These are phyloP conservation scores for Phaffomyces opuntiae DNA, from an alignment of 805 yeast species.

Conservation along the genomic window DNA sequence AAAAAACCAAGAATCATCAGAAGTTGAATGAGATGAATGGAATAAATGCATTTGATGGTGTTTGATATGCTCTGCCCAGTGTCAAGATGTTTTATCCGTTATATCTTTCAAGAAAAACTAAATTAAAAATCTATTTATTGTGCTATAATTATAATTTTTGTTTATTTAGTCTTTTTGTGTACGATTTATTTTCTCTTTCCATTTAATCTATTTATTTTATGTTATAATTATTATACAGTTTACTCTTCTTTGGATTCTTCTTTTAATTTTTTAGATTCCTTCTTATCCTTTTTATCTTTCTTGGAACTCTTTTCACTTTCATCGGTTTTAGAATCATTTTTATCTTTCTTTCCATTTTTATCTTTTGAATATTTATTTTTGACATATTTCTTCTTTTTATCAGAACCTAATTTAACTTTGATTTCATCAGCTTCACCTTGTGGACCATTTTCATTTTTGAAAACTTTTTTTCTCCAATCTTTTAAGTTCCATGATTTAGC, in stretches of 20 bases:
- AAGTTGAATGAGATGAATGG: no score
- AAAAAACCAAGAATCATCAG: background rate
- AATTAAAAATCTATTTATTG: background rate
- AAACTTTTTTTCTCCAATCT: constrained; percentile 86
- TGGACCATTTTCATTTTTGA: constrained; percentile 52
- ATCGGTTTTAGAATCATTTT: no score
- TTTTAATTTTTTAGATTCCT: background rate
- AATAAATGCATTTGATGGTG: no score
- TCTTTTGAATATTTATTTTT: no score
- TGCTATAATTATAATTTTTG: background rate
- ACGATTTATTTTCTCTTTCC: background rate
- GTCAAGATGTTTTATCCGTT: no score
- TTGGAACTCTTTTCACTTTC: no score
- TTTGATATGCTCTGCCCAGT: no score
- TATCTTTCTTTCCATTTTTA: no score
- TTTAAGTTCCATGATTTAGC: constrained; percentile 75
- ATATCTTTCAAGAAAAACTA: background rate
- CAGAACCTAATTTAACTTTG: constrained; percentile 16
- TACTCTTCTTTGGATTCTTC: background rate
- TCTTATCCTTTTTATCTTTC: constrained; percentile 1
- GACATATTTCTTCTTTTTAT: background rate
- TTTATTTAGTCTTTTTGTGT: no score
- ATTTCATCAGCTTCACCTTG: constrained; percentile 19
- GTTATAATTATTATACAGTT: background rate
- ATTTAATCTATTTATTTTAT: background rate